Conservation (phyloP, 768 basidiomycete species). For the Rhizopogon roseolus region DNA sequence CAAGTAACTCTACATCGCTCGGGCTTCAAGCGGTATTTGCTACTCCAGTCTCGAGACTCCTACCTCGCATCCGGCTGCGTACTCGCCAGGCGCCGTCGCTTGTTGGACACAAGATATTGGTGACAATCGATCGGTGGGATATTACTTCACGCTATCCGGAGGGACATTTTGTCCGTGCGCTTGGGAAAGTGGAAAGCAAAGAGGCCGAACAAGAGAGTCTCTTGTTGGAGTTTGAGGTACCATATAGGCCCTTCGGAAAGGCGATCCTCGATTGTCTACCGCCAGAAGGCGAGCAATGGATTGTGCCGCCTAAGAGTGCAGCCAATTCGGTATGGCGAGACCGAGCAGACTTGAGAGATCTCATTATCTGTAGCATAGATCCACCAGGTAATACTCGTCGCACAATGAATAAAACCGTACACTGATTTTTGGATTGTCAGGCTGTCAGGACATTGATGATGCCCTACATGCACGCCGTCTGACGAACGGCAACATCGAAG, state of each 20-base stretch:
- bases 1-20: constrained; percentile 70
- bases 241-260: constrained; percentile 94
- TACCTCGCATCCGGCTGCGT: constrained; percentile 90
- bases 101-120: constrained; percentile 90
- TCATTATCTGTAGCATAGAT: constrained; percentile 94
- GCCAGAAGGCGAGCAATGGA: constrained; percentile 84
- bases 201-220: constrained; percentile 95
- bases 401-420: background rate
- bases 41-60: constrained; percentile 83
- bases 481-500: constrained; percentile 92
- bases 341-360: constrained; percentile 79
- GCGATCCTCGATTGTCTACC: constrained; percentile 92
- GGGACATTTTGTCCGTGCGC: constrained; percentile 91
- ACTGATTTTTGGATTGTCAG: constrained; percentile 33
- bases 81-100: constrained; percentile 92
- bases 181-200: constrained; percentile 90
- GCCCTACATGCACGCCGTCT: constrained; percentile 86
- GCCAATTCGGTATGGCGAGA: constrained; percentile 64
- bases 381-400: constrained; percentile 63
- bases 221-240: constrained; percentile 91
- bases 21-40: constrained; percentile 92
- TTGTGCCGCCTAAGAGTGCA: constrained; percentile 73
- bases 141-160: constrained; percentile 86
- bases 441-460: constrained; percentile 98
- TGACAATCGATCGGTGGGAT: constrained; percentile 93